These are phyloP conservation scores for Pseudopyrenochaeta lycopersici DNA, from an alignment of 2,329 filamentous ascomycete species.

Conservation along the genomic window DNA sequence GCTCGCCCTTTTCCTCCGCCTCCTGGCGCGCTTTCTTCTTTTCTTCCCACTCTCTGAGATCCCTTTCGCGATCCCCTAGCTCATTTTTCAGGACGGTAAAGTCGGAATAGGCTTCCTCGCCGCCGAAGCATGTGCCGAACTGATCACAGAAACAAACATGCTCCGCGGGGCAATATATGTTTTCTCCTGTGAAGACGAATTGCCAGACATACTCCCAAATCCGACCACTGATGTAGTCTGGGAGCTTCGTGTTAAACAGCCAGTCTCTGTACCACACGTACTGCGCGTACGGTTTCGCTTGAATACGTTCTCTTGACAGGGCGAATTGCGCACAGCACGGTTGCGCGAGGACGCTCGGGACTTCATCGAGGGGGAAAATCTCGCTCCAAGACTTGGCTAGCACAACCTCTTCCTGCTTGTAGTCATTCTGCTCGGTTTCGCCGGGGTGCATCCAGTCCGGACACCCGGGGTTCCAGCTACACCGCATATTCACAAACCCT, in stretches of 20 bases:
- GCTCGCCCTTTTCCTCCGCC: conserved; percentile 31
- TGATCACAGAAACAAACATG: conserved; percentile 71
- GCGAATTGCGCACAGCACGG: conserved; percentile 73
- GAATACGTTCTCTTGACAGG: conserved; percentile 65
- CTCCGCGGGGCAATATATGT: conserved; percentile 61
- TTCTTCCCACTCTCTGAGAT: conserved; percentile 53
- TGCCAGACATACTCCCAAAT: conserved; percentile 73
- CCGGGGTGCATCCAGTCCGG: conserved; percentile 63
- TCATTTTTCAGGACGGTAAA: conserved; percentile 59
- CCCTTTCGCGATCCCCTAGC: conserved; percentile 51
- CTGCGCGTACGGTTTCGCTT: conserved; percentile 60
- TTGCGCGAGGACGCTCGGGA: conserved; percentile 63
- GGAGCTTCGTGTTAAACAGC: conserved; percentile 65
- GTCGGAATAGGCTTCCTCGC: conserved; percentile 57
- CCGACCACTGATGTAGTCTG: conserved; percentile 65
- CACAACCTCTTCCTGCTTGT: conserved; percentile 56
- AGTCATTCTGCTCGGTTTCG: conserved; percentile 45
- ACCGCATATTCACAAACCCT: conserved; percentile 65
- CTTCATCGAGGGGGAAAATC: conserved; percentile 57
- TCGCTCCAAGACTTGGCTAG: conserved; percentile 57
- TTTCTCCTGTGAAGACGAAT: conserved; percentile 65
- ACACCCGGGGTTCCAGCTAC: conserved; percentile 64
- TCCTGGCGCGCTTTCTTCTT: conserved; percentile 48
- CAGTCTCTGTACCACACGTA: conserved; percentile 69
- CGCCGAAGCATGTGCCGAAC: conserved; percentile 69